Base-by-base conservation (phyloP, 495 filamentous ascomycete genomes). In the Annulohypoxylon maeteangense region DNA sequence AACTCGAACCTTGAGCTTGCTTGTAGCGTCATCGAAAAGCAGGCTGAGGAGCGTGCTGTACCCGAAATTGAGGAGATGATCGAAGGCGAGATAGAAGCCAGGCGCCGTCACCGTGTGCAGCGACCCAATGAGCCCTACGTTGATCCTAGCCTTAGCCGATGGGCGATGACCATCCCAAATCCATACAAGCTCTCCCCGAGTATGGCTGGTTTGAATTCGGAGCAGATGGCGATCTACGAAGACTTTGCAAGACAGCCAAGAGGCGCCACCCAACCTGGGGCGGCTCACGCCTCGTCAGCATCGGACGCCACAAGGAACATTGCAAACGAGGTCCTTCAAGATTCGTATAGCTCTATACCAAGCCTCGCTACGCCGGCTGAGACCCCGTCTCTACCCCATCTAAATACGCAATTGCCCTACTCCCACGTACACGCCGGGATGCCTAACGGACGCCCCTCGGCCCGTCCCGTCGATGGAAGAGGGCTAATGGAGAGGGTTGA, bases 1-100 rank as follows among this genome's bases (percentile, higher is more conserved):
- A 98, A 98, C 76, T 95, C 97, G 62, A 99, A 99, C 78, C 85
- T 98, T 29, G 95, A 99, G 69, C 87, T 91, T 53, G 93, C 95
- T 45, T 98, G 95, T 75, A 90, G 87, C 56, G 90, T 97, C 65
- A 93, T 99, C 27, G 95, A 98, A 78, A 92, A 93, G 74, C 93
- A 93, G 34, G 96, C 95, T 8, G 95, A 98, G 77, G 91, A 95
- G 70, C 93, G 93, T 59, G 94, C 95, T 11, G 83, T 97, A 32
- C 91, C 92, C 12, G 95, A 98, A 77, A 97, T 99, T 67, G 94
- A 98, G 74, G 91, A 94, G 62, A 90, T 95, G 74, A 91, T 99
- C 62, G 91, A 93, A 70, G 78, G 79, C 12, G 90, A 93, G 63
- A 80, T 98, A 16, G 87, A 93, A 62, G 82, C 87, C 18, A 89